These are phyloP conservation scores for Kwoniella botswanensis DNA, from an alignment of 768 basidiomycete species.

Conservation along the genomic window DNA sequence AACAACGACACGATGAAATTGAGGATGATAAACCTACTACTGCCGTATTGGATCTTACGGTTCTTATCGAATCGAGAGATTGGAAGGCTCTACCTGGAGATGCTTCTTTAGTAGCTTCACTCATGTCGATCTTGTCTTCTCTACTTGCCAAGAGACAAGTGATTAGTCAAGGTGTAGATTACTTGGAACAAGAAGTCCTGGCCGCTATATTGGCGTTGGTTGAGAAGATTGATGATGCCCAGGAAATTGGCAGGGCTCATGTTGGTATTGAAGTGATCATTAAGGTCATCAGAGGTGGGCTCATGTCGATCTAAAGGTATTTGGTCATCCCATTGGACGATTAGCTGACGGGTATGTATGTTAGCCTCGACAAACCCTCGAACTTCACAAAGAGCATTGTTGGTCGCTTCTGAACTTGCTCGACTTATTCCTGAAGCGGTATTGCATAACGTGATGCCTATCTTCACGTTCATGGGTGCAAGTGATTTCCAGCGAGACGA, in stretches of 20 bases:
- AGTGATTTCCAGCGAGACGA: constrained; percentile 97
- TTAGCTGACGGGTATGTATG: neutral
- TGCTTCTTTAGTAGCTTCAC: constrained; percentile 70
- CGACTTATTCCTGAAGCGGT: constrained; percentile 86
- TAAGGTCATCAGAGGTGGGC: constrained; percentile 76
- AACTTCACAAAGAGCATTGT: constrained; percentile 87
- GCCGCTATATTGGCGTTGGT: constrained; percentile 65
- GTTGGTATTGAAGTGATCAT: constrained; percentile 83
- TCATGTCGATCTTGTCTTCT: constrained; percentile 74
- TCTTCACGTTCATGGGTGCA: constrained; percentile 99
- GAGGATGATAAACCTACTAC: constrained; percentile 17
- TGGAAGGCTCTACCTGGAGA: constrained; percentile 71
- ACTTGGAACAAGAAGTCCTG: constrained; percentile 82
- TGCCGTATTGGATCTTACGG: constrained; percentile 45
- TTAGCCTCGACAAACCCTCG: constrained; percentile 88
- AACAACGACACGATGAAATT: constrained; percentile 64
- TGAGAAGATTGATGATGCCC: constrained; percentile 59
- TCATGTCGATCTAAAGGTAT: too few relatives aligned
- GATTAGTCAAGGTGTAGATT: constrained; percentile 69
- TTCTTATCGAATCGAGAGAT: constrained; percentile 69
- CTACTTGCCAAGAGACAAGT: constrained; percentile 65
- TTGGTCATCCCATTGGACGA: too few relatives aligned
- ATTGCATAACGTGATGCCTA: constrained; percentile 92
- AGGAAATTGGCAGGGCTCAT: constrained; percentile 43
- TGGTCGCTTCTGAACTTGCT: constrained; percentile 83